Base-by-base conservation (phyloP, 495 filamentous ascomycete species). In the Daldinia childiae region DNA sequence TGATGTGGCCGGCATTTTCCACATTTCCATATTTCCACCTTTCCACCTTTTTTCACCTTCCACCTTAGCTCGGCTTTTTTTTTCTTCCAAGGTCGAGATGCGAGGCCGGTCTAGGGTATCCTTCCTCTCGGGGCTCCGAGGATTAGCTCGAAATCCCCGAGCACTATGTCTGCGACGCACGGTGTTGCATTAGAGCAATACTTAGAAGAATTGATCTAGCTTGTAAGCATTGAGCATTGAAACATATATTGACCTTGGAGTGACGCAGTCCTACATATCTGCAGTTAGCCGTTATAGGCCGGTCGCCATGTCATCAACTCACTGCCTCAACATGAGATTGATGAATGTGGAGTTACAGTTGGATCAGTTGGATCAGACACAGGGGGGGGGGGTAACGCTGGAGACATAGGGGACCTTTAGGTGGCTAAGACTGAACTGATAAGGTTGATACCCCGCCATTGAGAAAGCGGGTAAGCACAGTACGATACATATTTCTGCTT, bases 391-490 rank as follows among this genome's bases (percentile, higher is more conserved):
- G 43, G 17, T 12, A 11, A 30, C 6, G 50, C 11, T 54, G 24
- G 50, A 29, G 50, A 29, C 24, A 54, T 64, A 62, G 57, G 60
- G 61, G 61, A 66, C 58, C 34, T 51, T 27, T 55, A 41, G 30
- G 15, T 32, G 58, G 24, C 64, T 68, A 73, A 66, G 65, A 69
- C 61, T 62, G 71, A 73, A 69, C 61, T 62, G 71, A 73, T 73
- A 68, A 65, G 60, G 64, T 52, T 39, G 62, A 69, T 69, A 73
- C 71, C 71, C 71, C 71, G 71, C 71, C 71, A 73, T 69, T 29
- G 36, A 59, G 57, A 17, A 8, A 12, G 58, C 59, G 60, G 70
- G 59, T 68, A 29, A 48, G 59, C 54, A 64, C 59, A 68, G 64
- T 64, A 64, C 21, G 14, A 7, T 14, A 30, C 1, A 17, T 8